Base-by-base conservation (phyloP, 2,329 filamentous ascomycete species). In the Aspergillus latus region DNA sequence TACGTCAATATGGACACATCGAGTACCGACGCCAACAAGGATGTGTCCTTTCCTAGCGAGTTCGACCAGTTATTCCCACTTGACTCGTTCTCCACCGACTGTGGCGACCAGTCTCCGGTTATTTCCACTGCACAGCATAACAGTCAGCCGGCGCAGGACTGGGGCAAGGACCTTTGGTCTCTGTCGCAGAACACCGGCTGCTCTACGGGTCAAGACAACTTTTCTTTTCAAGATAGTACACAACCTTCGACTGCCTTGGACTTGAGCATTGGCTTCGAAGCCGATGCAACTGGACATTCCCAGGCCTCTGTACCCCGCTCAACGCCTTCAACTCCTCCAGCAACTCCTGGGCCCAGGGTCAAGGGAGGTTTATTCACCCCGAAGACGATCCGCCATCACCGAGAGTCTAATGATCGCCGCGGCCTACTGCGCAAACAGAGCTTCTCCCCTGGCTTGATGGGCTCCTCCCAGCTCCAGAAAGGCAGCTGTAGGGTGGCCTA, bases 1-100 rank as follows among this genome's bases (percentile, higher is more conserved):
- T 86, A 84, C 68, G 78, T 86, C 70, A 80, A 84, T 62, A 79
- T 82, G 71, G 83, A 84, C 58, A 75, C 80, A 54, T 77, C 80
- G 62, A 77, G 76, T 53, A 76, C 75, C 63, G 75, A 78, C 59
- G 72, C 73, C 59, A 71, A 77, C 61, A 78, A 78, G 70, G 78
- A 80, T 62, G 74, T 76, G 59, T 73, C 76, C 64, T 76, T 76
- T 65, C 75, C 77, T 54, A 72, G 79, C 64, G 76, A 81, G 59
- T 72, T 81, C 62, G 75, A 78, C 62, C 76, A 81, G 67, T 73
- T 82, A 69, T 80, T 83, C 77, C 69, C 78, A 62, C 64, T 80
- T 59, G 76, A 80, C 55, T 68, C 74, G 64, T 74, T 78, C 58
- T 78, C 78, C 54, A 82, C 78, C 75, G 78, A 78, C 68, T 80